A percentile compares a stretch with the other conserved stretches of the same genome.
Conservation (phyloP, 345 rosid species). For the Dipteronia sinensis region DNA sequence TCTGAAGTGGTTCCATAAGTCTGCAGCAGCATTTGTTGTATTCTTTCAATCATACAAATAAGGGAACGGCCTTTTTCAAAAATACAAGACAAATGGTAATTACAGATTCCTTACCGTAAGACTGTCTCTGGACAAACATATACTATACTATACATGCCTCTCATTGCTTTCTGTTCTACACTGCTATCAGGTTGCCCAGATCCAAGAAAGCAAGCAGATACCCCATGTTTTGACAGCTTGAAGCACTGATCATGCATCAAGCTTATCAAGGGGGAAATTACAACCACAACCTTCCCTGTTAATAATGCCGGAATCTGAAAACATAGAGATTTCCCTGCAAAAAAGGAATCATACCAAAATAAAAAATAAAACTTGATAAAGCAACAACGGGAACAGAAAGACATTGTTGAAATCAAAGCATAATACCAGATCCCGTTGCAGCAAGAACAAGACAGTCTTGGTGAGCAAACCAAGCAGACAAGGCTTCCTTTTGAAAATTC, state of each 20-base stretch:
- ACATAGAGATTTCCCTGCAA: slow-evolving; percentile 84
- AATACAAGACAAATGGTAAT: neutral
- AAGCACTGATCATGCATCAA: slow-evolving; percentile 97
- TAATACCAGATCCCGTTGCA: slow-evolving; percentile 88
- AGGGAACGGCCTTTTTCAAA: slow-evolving; percentile 14
- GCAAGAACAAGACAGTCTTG: slow-evolving; percentile 87
- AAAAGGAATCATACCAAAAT: slow-evolving; percentile 10
- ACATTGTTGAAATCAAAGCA: slow-evolving; percentile 13
- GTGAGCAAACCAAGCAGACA: slow-evolving; percentile 69
- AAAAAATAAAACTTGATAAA: neutral
- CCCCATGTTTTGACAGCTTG: slow-evolving; percentile 66
- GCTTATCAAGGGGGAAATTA: slow-evolving; percentile 90
- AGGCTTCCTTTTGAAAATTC: slow-evolving; percentile 76
- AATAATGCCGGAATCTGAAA: slow-evolving; percentile 89
- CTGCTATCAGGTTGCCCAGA: slow-evolving; percentile 88
- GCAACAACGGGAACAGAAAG: neutral
- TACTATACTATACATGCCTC: slow-evolving; percentile 72
- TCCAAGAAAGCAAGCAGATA: slow-evolving; percentile 95
- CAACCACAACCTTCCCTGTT: slow-evolving; percentile 81
- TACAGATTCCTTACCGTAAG: slow-evolving; percentile 45
- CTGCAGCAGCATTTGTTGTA: slow-evolving; percentile 40
- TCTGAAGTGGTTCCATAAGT: slow-evolving; percentile 68
- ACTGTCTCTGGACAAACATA: slow-evolving; percentile 92
- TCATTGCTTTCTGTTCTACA: slow-evolving; percentile 85
- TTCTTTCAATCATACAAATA: slow-evolving; percentile 13